These are phyloP conservation scores for Penicillium sp. DNA, from an alignment of 2,329 filamentous ascomycete species.

Conservation along the genomic window DNA sequence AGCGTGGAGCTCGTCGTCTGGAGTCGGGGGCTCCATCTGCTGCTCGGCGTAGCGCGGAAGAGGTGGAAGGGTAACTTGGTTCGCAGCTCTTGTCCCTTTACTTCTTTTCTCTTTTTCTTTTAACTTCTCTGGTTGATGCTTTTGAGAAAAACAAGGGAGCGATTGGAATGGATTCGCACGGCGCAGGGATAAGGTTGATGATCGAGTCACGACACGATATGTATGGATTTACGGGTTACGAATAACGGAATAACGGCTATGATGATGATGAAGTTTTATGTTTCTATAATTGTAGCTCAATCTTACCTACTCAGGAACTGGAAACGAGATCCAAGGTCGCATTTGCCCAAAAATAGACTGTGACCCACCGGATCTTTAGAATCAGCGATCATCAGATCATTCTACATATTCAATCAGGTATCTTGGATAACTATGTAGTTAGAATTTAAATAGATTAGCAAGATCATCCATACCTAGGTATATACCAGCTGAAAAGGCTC, in stretches of 20 bases:
- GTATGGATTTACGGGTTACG: neutral
- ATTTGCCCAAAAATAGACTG: slow-evolving; percentile 8
- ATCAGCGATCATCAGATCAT: neutral
- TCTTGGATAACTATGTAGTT: too few relatives aligned
- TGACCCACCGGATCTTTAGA: slow-evolving; percentile 1
- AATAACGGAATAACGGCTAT: neutral
- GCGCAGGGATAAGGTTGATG: slow-evolving; percentile 1
- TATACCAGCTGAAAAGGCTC: too few relatives aligned
- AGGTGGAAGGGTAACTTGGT: slow-evolving; percentile 31
- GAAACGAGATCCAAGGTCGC: neutral
- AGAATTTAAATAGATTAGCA: too few relatives aligned
- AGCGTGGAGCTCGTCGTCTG: slow-evolving; percentile 34
- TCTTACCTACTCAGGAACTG: neutral
- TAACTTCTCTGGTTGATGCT: slow-evolving; percentile 1
- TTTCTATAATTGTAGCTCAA: too few relatives aligned
- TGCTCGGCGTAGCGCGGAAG: slow-evolving; percentile 33
- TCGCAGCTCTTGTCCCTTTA: neutral
- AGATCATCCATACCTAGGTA: too few relatives aligned
- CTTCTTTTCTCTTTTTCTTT: neutral
- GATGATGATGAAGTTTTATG: neutral
- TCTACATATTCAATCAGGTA: too few relatives aligned
- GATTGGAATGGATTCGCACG: slow-evolving; percentile 11
- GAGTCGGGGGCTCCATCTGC: slow-evolving; percentile 24
- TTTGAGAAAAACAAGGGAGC: slow-evolving; percentile 7
- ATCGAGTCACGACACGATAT: too few relatives aligned